These are phyloP conservation scores for Bombardia bombarda DNA, from an alignment of 495 filamentous ascomycete species.

Conservation along the genomic window DNA sequence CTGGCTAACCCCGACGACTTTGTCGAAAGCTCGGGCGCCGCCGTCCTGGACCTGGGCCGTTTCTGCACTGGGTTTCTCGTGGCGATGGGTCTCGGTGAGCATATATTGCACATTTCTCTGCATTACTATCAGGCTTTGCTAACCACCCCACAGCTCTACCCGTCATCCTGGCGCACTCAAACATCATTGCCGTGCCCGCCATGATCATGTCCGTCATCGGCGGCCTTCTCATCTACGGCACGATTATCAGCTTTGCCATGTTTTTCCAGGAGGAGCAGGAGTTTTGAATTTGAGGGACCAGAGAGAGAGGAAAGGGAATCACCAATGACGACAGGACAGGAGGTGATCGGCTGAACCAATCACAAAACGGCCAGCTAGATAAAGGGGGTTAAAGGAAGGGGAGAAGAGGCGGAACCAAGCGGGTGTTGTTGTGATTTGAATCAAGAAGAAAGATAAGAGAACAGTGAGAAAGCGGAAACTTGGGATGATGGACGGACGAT, in stretches of 20 bases:
- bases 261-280: slow-evolving; percentile 97
- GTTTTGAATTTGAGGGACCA: slow-evolving; percentile 35
- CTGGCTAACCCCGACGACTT: slow-evolving; percentile 96
- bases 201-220: slow-evolving; percentile 95
- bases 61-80: slow-evolving; percentile 95
- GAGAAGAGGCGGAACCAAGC: no score
- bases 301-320: not conserved
- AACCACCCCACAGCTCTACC: slow-evolving; percentile 61
- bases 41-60: slow-evolving; percentile 79
- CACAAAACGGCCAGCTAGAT: no score
- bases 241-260: slow-evolving; percentile 94
- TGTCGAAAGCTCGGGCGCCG: slow-evolving; percentile 73
- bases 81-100: slow-evolving; percentile 95
- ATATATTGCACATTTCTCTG: not conserved
- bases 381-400: no score
- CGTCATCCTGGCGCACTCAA: slow-evolving; percentile 77
- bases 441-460: no score
- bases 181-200: slow-evolving; percentile 68
- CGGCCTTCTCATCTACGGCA: slow-evolving; percentile 91
- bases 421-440: no score
- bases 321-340: no score
- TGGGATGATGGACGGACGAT: no score
- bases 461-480: no score
- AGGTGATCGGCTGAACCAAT: no score
- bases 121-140: not conserved